Base-by-base conservation (phyloP, 257 asterid species). In the Anisodus acutangulus region DNA sequence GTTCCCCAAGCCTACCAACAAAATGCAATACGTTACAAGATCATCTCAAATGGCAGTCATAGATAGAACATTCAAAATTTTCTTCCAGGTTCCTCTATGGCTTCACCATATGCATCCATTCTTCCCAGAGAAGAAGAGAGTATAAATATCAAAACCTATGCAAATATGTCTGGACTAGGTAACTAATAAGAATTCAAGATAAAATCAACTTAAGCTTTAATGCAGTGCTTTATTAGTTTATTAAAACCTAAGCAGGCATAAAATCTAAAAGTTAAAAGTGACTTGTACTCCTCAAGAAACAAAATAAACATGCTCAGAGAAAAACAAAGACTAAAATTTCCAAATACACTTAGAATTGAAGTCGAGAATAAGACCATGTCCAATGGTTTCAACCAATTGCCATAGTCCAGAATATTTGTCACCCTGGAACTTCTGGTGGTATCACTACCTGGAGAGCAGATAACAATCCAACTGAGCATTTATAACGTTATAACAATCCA, bases 61-160 rank as follows among this genome's bases (percentile, higher is more conserved):
- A 69, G 35, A 71, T n/a, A 9, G 1, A 71, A 43, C 39, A 45
- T 3, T 10, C 80, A 72, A 72, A 47, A 72, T n/a, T 45, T 71
- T 2, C 79, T 45, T 67, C 79, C 35, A n/a, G 79, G 58, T 72
- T 19, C 58, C 58, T 22, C 39, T 17, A 43, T 70, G 55, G 37
- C 79, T 71, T 71, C 58, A n/a, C 79, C 10, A 71, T 71, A 71
- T 45, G 58, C 80, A 71, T 10, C 39, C 59, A n/a, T n/a, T 45
- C 80, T 19, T n/a, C 39, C 57, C 57, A n/a, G 57, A 70, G 79
- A 70, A 70, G 31, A 71, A 57, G 31, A n/a, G 58, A 37, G 45
- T 45, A n/a, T 71, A 71, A n/a, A 2, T 41, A 16, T 41, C 31
- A 70, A 43, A 70, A 70, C 57, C 55, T 70, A 17, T 16, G 35